These are phyloP conservation scores for Pseudogymnoascus sp. DNA, from an alignment of 2,329 filamentous ascomycete species.

Conservation along the genomic window DNA sequence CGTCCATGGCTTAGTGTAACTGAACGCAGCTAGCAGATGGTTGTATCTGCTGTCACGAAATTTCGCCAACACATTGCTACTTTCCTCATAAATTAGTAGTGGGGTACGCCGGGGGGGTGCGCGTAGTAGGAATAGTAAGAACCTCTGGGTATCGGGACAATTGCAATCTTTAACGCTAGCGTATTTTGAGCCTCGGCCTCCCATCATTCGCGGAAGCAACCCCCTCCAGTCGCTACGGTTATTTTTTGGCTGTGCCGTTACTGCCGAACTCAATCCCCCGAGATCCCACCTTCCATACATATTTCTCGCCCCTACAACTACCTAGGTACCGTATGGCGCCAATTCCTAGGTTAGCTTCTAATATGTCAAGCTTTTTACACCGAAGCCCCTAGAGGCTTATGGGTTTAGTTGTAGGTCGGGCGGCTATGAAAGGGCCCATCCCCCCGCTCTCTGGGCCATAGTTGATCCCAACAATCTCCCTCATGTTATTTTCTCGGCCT, in stretches of 20 bases:
- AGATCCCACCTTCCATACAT: slow-evolving; percentile 2
- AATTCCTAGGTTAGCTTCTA: background rate
- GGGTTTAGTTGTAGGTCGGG: slow-evolving; percentile 1
- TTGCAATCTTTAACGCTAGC: background rate
- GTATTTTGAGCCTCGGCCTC: background rate
- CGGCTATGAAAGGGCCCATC: background rate
- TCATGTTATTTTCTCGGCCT: slow-evolving; percentile 1
- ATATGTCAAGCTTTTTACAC: slow-evolving; percentile 7
- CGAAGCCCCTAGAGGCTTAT: background rate
- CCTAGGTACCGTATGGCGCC: background rate
- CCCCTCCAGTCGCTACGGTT: background rate
- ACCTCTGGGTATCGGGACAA: background rate
- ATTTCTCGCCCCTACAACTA: background rate
- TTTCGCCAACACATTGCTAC: background rate
- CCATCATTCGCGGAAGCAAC: background rate
- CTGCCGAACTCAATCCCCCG: slow-evolving; percentile 2
- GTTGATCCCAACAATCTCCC: background rate
- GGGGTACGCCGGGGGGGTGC: background rate
- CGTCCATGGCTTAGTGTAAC: slow-evolving; percentile 31
- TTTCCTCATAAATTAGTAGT: background rate
- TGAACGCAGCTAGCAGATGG: background rate
- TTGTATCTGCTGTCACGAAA: background rate
- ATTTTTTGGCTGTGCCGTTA: background rate
- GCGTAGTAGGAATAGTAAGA: background rate
- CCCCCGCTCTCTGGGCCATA: background rate